Percentiles rank a stretch among this genome's conserved stretches.
Conservation (phyloP, 1,284 basidiomycete genomes). For the Mycosarcoma mackinlayi region DNA sequence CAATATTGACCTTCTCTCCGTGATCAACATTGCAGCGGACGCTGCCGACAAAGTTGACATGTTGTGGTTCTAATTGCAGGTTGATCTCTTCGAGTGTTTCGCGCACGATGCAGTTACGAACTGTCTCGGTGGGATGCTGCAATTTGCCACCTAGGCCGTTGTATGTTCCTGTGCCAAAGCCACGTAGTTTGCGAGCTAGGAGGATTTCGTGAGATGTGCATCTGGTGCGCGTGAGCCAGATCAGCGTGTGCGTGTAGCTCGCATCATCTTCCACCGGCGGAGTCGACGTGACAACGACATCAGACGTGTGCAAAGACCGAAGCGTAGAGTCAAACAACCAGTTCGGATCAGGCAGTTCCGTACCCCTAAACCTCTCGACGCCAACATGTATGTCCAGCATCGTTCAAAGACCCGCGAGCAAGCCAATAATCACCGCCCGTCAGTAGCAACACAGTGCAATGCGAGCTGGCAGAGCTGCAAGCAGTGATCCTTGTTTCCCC, state of each 20-base stretch:
- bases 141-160: slow-evolving; percentile 37
- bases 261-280: neutral
- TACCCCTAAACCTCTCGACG: too few species aligned
- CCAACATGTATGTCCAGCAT: too few species aligned
- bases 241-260: slow-evolving; percentile 25
- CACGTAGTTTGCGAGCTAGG: slow-evolving; percentile 16
- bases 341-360: too few species aligned
- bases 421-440: too few species aligned
- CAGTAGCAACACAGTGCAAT: too few species aligned
- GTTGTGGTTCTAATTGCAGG: neutral
- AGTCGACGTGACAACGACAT: too few species aligned
- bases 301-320: too few species aligned
- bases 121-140: slow-evolving; percentile 4
- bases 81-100: slow-evolving; percentile 23
- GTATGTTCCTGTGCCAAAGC: slow-evolving; percentile 15
- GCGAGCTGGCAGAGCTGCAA: too few species aligned
- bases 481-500: too few species aligned
- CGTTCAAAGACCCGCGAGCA: too few species aligned
- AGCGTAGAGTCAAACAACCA: too few species aligned
- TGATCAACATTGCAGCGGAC: slow-evolving; percentile 10
- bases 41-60: slow-evolving; percentile 3
- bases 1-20: slow-evolving; percentile 16
- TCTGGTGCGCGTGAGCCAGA: neutral
- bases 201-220: too few species aligned
- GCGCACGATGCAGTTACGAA: slow-evolving; percentile 3